phyloP scores from a whole-genome alignment of 139 green algal species.

The Closterium sp. region DNA sequence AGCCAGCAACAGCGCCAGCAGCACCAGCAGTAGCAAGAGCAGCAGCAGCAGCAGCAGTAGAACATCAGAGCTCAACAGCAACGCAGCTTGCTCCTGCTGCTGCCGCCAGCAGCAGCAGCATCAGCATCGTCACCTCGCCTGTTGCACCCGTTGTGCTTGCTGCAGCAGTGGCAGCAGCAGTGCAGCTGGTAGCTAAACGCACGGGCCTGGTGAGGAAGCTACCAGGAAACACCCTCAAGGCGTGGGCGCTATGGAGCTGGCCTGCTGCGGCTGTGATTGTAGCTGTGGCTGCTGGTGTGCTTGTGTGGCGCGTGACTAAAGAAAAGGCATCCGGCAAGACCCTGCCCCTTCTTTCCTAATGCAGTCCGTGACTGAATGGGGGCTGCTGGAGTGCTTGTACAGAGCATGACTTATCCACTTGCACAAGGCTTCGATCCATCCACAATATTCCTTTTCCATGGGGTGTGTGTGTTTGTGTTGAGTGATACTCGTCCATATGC shows the following conservation, averaged over 20 bases:
- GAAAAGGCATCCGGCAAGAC: background rate
- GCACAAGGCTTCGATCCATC: background rate
- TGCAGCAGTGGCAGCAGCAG: background rate
- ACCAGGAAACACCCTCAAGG: background rate
- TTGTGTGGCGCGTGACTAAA: background rate
- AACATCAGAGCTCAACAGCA: background rate
- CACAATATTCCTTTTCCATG: too few species aligned
- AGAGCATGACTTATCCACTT: background rate
- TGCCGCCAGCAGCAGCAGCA: background rate
- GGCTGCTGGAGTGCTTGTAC: background rate
- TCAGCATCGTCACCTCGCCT: too few species aligned
- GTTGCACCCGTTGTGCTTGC: background rate
- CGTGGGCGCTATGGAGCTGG: background rate
- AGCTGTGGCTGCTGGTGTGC: background rate
- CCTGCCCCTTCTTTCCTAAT: background rate
- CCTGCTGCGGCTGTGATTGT: background rate
- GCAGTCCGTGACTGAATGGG: background rate
- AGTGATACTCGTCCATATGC: too few species aligned
- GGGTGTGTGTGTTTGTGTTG: too few species aligned
- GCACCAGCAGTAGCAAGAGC: background rate
- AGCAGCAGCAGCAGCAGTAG: too few species aligned
- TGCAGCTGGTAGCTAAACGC: background rate
- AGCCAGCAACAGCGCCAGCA: background rate
- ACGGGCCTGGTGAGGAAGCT: background rate
- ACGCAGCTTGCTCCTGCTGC: background rate